Evolutionary conservation across 257 asterid species (phyloP).

Genomic region (Solanum pennellii): DNA sequence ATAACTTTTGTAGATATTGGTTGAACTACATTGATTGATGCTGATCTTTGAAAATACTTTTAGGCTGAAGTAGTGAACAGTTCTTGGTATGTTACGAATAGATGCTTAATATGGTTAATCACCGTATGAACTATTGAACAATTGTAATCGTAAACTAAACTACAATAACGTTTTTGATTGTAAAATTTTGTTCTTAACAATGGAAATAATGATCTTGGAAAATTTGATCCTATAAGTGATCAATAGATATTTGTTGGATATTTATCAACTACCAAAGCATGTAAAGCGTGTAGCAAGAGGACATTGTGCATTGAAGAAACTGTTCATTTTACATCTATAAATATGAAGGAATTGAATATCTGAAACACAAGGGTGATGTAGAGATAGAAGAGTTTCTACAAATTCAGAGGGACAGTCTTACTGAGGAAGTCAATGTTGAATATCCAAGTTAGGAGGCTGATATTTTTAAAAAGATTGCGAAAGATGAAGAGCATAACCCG

Average conservation of each 20-base stretch:
- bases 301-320: not conserved
- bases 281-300: not conserved
- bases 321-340: no score
- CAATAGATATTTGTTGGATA: not conserved
- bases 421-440: not conserved
- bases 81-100: no score
- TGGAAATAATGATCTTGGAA: not conserved
- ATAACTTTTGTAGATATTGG: no score
- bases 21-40: not conserved
- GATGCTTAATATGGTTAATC: not conserved
- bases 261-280: not conserved
- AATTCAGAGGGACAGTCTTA: not conserved
- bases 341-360: not conserved
- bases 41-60: rapidly evolving
- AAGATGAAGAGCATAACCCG: not conserved
- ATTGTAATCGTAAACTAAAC: no score
- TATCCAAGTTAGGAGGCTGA: not conserved
- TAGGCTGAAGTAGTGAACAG: not conserved
- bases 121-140: not conserved
- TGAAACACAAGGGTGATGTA: not conserved
- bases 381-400: no score
- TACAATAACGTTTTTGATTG: not conserved
- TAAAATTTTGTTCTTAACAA: no score
- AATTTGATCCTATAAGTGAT: no score
- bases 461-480: not conserved